Conservation (phyloP, 768 basidiomycete species). For the Cytidiella melzeri region DNA sequence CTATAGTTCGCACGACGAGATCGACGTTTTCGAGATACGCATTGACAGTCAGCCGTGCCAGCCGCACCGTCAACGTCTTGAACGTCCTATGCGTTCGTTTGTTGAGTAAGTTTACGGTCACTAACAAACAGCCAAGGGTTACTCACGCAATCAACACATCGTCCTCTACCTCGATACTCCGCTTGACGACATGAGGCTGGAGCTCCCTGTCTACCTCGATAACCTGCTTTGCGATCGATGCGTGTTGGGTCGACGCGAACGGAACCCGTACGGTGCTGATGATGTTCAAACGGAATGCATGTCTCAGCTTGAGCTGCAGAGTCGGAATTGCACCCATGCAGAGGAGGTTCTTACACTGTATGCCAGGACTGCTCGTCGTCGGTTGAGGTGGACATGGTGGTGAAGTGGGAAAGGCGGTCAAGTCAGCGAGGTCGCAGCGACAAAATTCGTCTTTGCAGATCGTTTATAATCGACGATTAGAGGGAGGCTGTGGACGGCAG, state of each 20-base stretch:
- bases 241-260: slow-evolving; percentile 68
- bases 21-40: slow-evolving; percentile 88
- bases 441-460: too few relatives aligned
- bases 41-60: slow-evolving; percentile 81
- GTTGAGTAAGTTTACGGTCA: too few relatives aligned
- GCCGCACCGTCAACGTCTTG: slow-evolving; percentile 72
- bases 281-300: too few relatives aligned
- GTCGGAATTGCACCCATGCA: too few relatives aligned
- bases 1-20: slow-evolving; percentile 75
- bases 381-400: slow-evolving; percentile 5
- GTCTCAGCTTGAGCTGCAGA: too few relatives aligned
- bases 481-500: too few relatives aligned
- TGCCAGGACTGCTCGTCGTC: slow-evolving; percentile 3
- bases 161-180: slow-evolving; percentile 60
- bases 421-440: too few relatives aligned
- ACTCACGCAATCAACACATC: slow-evolving; percentile 71
- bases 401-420: too few relatives aligned
- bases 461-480: too few relatives aligned
- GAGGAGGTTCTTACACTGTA: background rate
- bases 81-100: slow-evolving; percentile 45
- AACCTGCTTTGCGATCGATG: slow-evolving; percentile 71
- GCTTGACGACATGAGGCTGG: slow-evolving; percentile 73
- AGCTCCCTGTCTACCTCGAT: slow-evolving; percentile 86
- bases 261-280: slow-evolving; percentile 68
- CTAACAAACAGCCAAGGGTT: too few relatives aligned